Evolutionary conservation across 345 rosid species (phyloP).

Genomic region (Viola odorata): DNA sequence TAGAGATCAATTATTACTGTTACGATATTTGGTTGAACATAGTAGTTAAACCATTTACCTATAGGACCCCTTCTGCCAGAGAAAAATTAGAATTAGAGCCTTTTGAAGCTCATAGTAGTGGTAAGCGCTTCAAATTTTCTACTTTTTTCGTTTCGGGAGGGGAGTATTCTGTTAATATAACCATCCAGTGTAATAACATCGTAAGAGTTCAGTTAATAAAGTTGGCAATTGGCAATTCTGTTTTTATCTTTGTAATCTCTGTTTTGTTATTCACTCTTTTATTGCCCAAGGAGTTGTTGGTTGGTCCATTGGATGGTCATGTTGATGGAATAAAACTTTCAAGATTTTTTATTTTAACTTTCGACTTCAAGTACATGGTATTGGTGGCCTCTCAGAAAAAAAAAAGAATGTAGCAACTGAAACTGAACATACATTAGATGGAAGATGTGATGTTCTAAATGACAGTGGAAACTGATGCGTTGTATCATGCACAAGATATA

Average conservation of each 20-base stretch:
- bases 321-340: neutral
- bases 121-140: neutral
- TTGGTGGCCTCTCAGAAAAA: too few relatives aligned
- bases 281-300: too few relatives aligned
- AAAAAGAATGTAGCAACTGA: too few relatives aligned
- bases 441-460: too few relatives aligned
- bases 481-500: too few relatives aligned
- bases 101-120: constrained; percentile 8
- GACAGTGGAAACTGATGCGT: too few relatives aligned
- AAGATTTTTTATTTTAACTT: constrained; percentile 28
- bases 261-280: too few relatives aligned
- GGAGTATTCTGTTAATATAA: neutral
- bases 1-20: neutral
- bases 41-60: constrained; percentile 45
- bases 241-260: too few relatives aligned
- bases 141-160: too few relatives aligned
- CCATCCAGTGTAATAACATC: neutral
- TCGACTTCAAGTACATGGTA: neutral
- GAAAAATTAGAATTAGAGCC: constrained; percentile 7
- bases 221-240: too few relatives aligned
- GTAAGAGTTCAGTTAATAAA: constrained; percentile 5
- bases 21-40: constrained; percentile 38
- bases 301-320: too few relatives aligned
- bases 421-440: too few relatives aligned
- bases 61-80: constrained; percentile 1